Base-by-base conservation (phyloP, 345 rosid genomes). In the Bruguiera sexangula region DNA sequence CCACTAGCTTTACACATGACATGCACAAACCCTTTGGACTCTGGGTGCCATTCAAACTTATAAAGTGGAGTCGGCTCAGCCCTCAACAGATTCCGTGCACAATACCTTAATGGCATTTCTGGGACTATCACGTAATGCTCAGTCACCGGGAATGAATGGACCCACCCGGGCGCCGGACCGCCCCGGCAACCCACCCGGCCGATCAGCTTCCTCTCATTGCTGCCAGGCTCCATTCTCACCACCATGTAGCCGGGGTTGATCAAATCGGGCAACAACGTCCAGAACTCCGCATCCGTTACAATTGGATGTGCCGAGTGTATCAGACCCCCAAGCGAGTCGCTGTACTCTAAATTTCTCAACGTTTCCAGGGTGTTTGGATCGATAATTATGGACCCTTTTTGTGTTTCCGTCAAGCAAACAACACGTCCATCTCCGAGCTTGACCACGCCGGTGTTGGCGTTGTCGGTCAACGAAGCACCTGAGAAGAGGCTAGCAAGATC, bases 31-130 rank as follows among this genome's bases (percentile, higher is more conserved):
- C 75, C 96, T 78, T 85, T 93, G 20, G 92, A 86, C 0, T 81
- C 58, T 1, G 99, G 99, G 65, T 88, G 93, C 97, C 96, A 95
- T 80, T 89, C 81, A 32, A 95, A 95, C 88, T 94, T 94, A 69
- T 91, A 94, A 56, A 94, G 79, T 9, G 97, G 93, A 3, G 97
- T 94, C 3, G 99, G 96, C 77, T 91, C 97, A 67, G 99, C 99
- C 74, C 71, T 84, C 16, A 94, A 83, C 57, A 94, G 69, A 80
- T 88, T 94, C 68, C 61, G 79, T 15, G 88, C 96, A 64, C 95
- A 89, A 54, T 94, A 94, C 67, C 97, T 83, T 72, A 94, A 66
- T 10, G 97, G 85, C 99, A 94, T 94, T 76, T 94, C 99, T 3
- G 99, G 99, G 67, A 91, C 87, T 27, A 91, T 70, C 10, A 94